Evolutionary conservation across 2,329 filamentous ascomycete species (phyloP), one percentile per base, ranked within the genome.

Genomic region (Exserohilum rostratum): DNA sequence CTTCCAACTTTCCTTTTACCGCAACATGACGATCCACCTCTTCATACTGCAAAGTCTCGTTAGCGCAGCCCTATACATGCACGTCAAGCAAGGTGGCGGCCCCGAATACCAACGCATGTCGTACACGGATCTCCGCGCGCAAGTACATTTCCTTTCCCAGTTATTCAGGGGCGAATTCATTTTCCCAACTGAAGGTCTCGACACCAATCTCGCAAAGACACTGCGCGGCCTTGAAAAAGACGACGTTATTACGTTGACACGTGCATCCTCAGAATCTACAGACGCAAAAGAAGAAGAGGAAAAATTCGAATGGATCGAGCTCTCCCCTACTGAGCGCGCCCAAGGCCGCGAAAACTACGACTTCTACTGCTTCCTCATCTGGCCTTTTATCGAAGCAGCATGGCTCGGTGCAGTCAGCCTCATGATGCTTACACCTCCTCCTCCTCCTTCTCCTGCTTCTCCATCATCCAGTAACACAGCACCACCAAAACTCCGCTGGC

Each of bases 21-120:
- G 95, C 47, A 99, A 99, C 76, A 98, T 98, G 95, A 97, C 93
- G 0, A 99, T 99, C 58, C 95, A 99, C 72, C 84, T 99, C 5
- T 99, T 99, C 75, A 95, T 99, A 53, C 89, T 91, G 2, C 93
- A 98, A 72, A 90, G 93, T 0, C 81, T 99, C 4, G 91, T 98
- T 18, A 95, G 91, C 57, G 91, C 88, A 4, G 90, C 90, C 25
- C 88, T 99, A 82, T 99, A 99, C 74, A 95, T 88, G 0, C 85
- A 86, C 39, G 90, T 98, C 50, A 99, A 99, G 76, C 87, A 87
- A 58, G 95, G 95, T 13, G 93, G 93, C n/a, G 91, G 90, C 0
- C 89, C 90, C 0, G 82, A 87, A 3, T 85, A 89, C 62, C 91
- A 98, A 71, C 85, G 89, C 42, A 93, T 96, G 22, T 77, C 85